phyloP scores from a whole-genome alignment of 2,329 filamentous ascomycete species.

The Fusarium sp. region DNA sequence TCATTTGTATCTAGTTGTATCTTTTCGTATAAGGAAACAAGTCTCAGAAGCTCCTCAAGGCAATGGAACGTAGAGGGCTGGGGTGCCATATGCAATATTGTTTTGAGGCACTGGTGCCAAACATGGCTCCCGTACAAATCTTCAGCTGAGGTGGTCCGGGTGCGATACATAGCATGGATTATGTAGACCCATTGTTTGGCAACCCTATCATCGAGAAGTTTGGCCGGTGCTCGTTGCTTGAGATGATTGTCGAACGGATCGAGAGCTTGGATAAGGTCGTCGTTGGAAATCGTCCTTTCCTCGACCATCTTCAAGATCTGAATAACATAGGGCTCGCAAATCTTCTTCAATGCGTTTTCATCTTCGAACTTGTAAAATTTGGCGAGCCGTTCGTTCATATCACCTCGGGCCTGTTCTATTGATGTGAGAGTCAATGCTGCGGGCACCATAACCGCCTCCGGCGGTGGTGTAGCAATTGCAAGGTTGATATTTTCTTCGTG shows the following conservation, averaged over 20 bases:
- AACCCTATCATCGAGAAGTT: conserved; percentile 13
- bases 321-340: conserved; percentile 12
- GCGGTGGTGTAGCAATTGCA: neutral
- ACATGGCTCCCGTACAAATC: conserved; percentile 16
- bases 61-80: conserved; percentile 21
- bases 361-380: neutral
- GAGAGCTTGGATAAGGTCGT: conserved; percentile 29
- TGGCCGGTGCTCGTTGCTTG: neutral
- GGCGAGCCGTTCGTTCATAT: neutral
- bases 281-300: conserved; percentile 10
- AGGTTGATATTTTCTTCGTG: neutral
- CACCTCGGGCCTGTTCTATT: neutral
- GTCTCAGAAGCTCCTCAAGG: conserved; percentile 18
- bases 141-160: neutral
- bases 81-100: conserved; percentile 11
- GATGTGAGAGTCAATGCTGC: neutral
- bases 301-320: conserved; percentile 17
- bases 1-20: neutral
- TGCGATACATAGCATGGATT: conserved; percentile 16
- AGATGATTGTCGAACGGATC: conserved; percentile 28
- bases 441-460: neutral
- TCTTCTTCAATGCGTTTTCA: neutral
- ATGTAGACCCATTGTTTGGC: conserved; percentile 17
- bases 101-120: conserved; percentile 24
- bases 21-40: neutral